A percentile compares a stretch with the other conserved stretches of the same genome.
These are phyloP conservation scores for Kluyveromyces starmeri DNA, from an alignment of 805 yeast species.

Conservation along the genomic window DNA sequence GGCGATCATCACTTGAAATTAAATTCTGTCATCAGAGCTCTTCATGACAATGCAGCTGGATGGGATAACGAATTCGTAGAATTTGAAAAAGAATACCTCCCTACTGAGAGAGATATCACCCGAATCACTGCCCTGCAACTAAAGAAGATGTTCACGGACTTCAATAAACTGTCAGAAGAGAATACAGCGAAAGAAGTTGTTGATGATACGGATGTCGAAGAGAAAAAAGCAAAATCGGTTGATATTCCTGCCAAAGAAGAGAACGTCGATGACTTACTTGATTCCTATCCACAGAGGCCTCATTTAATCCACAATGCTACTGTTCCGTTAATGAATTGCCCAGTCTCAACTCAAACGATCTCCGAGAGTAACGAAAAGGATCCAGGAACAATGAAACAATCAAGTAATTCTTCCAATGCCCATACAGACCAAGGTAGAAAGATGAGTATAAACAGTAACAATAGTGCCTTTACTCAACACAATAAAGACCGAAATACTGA, in stretches of 20 bases:
- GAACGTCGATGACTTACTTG: not conserved
- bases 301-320: not conserved
- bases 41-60: constrained; percentile 73
- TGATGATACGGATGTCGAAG: constrained; percentile 2
- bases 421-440: constrained; percentile 4
- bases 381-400: not conserved
- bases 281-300: not conserved
- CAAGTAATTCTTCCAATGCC: not conserved
- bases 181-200: constrained; percentile 7
- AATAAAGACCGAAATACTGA: constrained; percentile 18
- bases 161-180: constrained; percentile 16
- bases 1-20: constrained; percentile 62
- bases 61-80: constrained; percentile 83
- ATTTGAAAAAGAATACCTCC: constrained; percentile 71
- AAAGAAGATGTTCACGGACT: constrained; percentile 60
- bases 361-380: not conserved
- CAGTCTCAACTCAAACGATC: not conserved
- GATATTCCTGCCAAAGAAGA: not conserved
- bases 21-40: constrained; percentile 56
- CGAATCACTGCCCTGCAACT: constrained; percentile 83
- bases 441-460: constrained; percentile 9
- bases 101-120: constrained; percentile 88
- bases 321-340: not conserved
- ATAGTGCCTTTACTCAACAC: constrained; percentile 10
- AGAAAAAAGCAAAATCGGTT: not conserved